Evolutionary conservation across 1,284 basidiomycete species (phyloP).

Genomic region (Malassezia brasiliensis): DNA sequence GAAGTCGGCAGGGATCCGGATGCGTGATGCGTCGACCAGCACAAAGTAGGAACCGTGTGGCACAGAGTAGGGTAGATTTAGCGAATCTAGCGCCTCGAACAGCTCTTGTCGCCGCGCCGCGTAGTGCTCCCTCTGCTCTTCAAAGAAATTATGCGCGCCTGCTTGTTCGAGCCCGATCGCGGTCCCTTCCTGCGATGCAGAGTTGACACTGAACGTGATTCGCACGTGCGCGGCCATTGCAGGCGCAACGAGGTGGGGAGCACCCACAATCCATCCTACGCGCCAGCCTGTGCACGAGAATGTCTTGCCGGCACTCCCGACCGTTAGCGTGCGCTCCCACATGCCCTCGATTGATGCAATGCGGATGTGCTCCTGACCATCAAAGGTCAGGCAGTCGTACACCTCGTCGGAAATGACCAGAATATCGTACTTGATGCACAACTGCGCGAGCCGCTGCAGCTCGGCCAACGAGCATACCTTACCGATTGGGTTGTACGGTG

Average conservation of each 20-base stretch:
- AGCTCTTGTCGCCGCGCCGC: conserved; percentile 67
- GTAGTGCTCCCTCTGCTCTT: conserved; percentile 69
- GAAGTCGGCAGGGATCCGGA: conserved; percentile 75
- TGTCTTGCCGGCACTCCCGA: conserved; percentile 68
- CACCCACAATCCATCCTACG: conserved; percentile 89
- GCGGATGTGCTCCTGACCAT: conserved; percentile 75
- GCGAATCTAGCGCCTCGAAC: conserved; percentile 65
- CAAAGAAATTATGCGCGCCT: conserved; percentile 65
- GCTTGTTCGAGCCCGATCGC: conserved; percentile 60
- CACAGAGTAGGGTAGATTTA: conserved; percentile 66
- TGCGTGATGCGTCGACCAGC: conserved; percentile 64
- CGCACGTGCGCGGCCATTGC: conserved; percentile 81
- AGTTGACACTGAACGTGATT: conserved; percentile 89
- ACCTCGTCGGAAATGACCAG: conserved; percentile 85
- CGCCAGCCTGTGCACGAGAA: conserved; percentile 98
- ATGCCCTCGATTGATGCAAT: conserved; percentile 70
- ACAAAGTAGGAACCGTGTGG: conserved; percentile 42
- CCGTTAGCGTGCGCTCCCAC: conserved; percentile 87
- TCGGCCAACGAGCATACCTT: conserved; percentile 84
- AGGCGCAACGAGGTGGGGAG: conserved; percentile 69
- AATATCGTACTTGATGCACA: conserved; percentile 85
- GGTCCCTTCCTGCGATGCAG: conserved; percentile 63
- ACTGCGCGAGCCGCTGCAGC: conserved; percentile 68
- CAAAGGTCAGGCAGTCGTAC: conserved; percentile 88
- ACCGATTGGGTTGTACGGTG: conserved; percentile 65